Percentiles rank a stretch among this genome's conserved stretches.
Evolutionary conservation across 2,329 filamentous ascomycete genomes (phyloP).

Genomic region (Trichophyton equinum): DNA sequence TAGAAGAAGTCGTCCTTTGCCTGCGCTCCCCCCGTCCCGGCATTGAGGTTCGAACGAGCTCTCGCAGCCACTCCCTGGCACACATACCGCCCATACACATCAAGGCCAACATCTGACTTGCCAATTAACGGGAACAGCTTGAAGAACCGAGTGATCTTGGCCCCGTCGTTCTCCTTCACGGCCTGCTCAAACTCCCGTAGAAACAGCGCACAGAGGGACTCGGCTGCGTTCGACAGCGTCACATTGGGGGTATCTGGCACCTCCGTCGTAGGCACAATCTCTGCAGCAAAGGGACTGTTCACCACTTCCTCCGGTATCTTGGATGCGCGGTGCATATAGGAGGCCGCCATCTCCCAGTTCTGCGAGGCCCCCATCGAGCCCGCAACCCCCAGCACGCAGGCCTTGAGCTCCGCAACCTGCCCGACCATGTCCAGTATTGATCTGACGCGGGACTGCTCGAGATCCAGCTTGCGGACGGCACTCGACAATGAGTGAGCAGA

Average conservation of each 20-base stretch:
- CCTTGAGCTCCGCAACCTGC: constrained; percentile 91
- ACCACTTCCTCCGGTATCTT: constrained; percentile 70
- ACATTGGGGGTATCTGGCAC: constrained; percentile 82
- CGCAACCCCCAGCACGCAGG: constrained; percentile 85
- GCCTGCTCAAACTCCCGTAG: constrained; percentile 91
- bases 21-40: constrained; percentile 47
- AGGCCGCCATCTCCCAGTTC: constrained; percentile 95
- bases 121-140: constrained; percentile 94
- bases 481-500: constrained; percentile 77
- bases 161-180: constrained; percentile 70
- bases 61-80: constrained; percentile 84
- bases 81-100: constrained; percentile 91
- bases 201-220: constrained; percentile 82
- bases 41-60: constrained; percentile 68
- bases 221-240: constrained; percentile 74
- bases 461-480: constrained; percentile 75
- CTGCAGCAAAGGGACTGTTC: constrained; percentile 72
- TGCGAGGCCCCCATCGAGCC: constrained; percentile 96
- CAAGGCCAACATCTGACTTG: constrained; percentile 72
- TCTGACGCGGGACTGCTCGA: constrained; percentile 83
- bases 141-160: constrained; percentile 89
- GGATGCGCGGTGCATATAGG: constrained; percentile 71
- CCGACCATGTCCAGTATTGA: constrained; percentile 85
- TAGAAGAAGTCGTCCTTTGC: constrained; percentile 78
- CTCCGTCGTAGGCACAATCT: constrained; percentile 89